Evolutionary conservation across 192 early-diverging fungal species (phyloP), one percentile per base, ranked within the genome.

Genomic region (Coemansia sp.): DNA sequence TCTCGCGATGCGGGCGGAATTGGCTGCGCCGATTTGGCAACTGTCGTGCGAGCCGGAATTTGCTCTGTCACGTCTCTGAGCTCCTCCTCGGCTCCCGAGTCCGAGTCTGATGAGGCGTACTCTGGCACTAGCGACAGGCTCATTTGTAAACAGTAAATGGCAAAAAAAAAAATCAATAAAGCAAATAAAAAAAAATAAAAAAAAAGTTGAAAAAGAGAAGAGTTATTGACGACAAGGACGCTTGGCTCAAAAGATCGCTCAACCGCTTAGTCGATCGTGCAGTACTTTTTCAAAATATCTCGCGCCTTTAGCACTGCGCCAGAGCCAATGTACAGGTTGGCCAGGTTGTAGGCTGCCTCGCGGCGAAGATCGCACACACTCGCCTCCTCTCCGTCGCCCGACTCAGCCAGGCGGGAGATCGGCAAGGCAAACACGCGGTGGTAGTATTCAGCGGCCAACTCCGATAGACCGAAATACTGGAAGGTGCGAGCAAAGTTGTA

Each of bases 271-370:
- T 20, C 92, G 49, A 98, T 79, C 11, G 89, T 87, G 70, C 94
- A 94, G 75, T 94, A 91, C 71, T 92, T 86, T 25, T 64, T 69
- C 65, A 97, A 82, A 31, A 98, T 39, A 1, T 84, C 73, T 58
- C 90, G 83, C 2, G 96, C 93, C 60, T 94, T 79, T 12, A 76
- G 85, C 56, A 83, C 64, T 7, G 91, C 87, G 3, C 96, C 96
- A 38, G 86, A 92, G 27, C 79, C 62, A 29, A 91, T 65, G 61
- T 94, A 96, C 22, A 99, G 93, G 35, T 86, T 66, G 41, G 90
- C 86, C 59, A 98, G 74, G 64, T 99, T 99, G 74, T 96, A 98
- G 24, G 96, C 97, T 0, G 93, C 92, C 69, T 98, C 97, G 25
- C 84, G 59, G 59, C 81, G 87, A 49, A 96, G 59, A 12, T 90